Evolutionary conservation across 2,329 filamentous ascomycete genomes (phyloP), one percentile per base, ranked within the genome.

Genomic region (Botryosphaeria agaves): DNA sequence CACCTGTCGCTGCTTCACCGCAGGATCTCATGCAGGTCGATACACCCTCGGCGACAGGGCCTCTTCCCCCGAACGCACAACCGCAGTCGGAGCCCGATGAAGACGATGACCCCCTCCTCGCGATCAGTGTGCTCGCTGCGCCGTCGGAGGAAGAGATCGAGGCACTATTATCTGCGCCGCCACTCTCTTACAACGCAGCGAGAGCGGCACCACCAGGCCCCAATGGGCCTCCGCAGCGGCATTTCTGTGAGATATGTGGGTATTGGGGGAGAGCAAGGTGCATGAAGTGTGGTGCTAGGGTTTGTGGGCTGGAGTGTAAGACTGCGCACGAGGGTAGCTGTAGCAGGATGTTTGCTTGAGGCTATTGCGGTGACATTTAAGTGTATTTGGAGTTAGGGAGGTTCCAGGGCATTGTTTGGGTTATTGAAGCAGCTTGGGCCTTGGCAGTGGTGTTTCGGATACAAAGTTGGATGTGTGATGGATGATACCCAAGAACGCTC

Each of bases 191-290:
- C 51, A 60, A 66, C 28, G 76, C 80, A 40, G 72, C 74, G 26
- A 51, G 57, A 34, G 54, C 49, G 11, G 52, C 48, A 4, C 53
- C 59, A 14, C 53, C 56, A 9, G 44, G 53, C 4, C 33, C 47
- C 3, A 42, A 42, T 11, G 53, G 47, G 7, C 74, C 76, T 2
- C 57, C 59, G 28, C 53, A 55, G 32, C 61, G 78, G 35, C 57
- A 59, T 20, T 87, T 85, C 49, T 87, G 80, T 52, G 76, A 76
- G 46, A 71, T 83, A 18, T 87, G 80, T 46, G 80, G 80, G 9
- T 85, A 84, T 52, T 85, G 80, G 79, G 80, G 79, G 2, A 60
- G 73, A 24, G 73, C 82, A 27, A 68, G 66, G 51, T 87, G 80
- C 55, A 66, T 75, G 49, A 81, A 78, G 57, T 87, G 80, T 53